These are phyloP conservation scores for Nicotiana tomentosiformis DNA, from an alignment of 257 asterid species.

Conservation along the genomic window DNA sequence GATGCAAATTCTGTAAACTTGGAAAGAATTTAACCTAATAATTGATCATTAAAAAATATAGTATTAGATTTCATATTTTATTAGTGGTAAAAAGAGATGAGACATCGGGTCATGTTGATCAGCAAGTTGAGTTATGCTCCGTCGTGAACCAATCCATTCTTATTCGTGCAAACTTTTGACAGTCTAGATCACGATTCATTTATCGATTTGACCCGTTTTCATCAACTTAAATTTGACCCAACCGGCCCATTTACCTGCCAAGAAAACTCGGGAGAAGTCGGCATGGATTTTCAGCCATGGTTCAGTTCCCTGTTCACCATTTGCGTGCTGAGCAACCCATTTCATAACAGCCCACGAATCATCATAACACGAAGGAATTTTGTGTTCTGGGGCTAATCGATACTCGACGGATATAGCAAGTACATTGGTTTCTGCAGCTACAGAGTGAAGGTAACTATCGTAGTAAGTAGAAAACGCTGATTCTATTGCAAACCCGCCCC, in stretches of 20 bases:
- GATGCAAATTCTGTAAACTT: background rate
- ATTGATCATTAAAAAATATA: too few species aligned
- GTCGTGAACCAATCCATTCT: background rate
- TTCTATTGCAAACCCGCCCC: constrained; percentile 57
- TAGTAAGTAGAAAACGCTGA: constrained; percentile 57
- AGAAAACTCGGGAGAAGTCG: constrained; percentile 36
- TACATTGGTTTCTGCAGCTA: constrained; percentile 43
- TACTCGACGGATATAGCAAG: constrained; percentile 62
- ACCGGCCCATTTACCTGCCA: constrained; percentile 32
- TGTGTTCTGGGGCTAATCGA: constrained; percentile 64
- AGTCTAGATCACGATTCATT: background rate
- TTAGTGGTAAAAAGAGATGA: too few species aligned
- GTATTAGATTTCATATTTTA: too few species aligned
- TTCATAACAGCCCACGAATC: constrained; percentile 48
- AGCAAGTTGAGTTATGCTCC: background rate
- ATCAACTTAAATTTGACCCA: background rate
- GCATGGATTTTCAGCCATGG: constrained; percentile 52
- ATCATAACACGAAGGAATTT: constrained; percentile 62
- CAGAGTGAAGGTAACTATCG: constrained; percentile 31
- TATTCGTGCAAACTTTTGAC: background rate
- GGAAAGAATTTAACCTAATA: background rate
- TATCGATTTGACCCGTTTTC: background rate
- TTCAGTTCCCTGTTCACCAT: constrained; percentile 34
- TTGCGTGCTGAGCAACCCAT: constrained; percentile 44
- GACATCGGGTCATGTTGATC: background rate